These are phyloP conservation scores for Aspergillus panamensis DNA, from an alignment of 495 filamentous ascomycete genomes.

Conservation along the genomic window DNA sequence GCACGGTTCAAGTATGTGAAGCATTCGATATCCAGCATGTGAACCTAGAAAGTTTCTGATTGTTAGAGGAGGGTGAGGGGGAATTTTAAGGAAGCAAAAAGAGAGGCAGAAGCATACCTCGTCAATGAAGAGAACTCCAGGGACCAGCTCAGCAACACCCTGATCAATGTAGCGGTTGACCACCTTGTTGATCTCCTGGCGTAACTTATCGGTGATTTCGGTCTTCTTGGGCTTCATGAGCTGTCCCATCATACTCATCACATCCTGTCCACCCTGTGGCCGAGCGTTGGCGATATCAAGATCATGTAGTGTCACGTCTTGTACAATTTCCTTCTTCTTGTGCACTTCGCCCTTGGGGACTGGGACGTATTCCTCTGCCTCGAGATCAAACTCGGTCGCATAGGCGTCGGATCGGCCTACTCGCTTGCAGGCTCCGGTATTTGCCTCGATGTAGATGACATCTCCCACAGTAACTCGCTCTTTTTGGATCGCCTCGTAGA, in stretches of 20 bases:
- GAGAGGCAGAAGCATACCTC: constrained; percentile 59
- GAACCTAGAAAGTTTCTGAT: constrained; percentile 54
- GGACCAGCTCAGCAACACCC: constrained; percentile 95
- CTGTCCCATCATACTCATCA: constrained; percentile 99
- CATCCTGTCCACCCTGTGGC: constrained; percentile 93
- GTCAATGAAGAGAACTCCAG: constrained; percentile 96
- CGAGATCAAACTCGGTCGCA: constrained; percentile 95
- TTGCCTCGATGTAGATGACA: constrained; percentile 98
- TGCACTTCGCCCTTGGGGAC: constrained; percentile 98
- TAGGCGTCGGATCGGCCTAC: constrained; percentile 95
- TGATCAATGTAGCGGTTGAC: constrained; percentile 98
- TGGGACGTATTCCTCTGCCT: constrained; percentile 97
- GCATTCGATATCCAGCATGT: constrained; percentile 99
- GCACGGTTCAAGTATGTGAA: constrained; percentile 98
- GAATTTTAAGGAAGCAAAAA: not conserved
- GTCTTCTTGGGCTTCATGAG: constrained; percentile 99
- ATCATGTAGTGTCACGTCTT: constrained; percentile 95
- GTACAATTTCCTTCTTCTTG: constrained; percentile 99
- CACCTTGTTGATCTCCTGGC: constrained; percentile 96
- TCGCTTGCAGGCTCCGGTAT: constrained; percentile 94
- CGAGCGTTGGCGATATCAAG: constrained; percentile 93
- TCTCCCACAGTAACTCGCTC: constrained; percentile 94
- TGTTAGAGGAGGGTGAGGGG: constrained; percentile 1
- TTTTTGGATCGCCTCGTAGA: constrained; percentile 98
- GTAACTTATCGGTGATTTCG: constrained; percentile 95